phyloP scores from a whole-genome alignment of 1,284 basidiomycete genomes.

The Puccinia coronata region DNA sequence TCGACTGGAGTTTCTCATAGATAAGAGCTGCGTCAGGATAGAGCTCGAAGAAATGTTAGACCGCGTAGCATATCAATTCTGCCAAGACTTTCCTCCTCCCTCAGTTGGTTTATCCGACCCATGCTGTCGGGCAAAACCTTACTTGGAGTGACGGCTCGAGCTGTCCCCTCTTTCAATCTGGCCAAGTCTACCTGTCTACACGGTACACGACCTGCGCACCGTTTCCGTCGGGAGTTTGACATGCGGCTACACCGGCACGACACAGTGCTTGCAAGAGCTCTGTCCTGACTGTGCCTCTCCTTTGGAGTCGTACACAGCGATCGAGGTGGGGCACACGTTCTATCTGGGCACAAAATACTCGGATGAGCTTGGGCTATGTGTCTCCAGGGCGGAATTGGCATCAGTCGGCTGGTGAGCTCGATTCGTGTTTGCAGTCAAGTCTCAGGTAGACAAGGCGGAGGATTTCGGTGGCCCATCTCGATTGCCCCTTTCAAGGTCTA shows the following conservation, averaged over 20 bases:
- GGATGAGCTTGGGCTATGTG: slow-evolving; percentile 54
- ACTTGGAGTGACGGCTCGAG: slow-evolving; percentile 34
- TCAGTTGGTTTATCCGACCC: not conserved
- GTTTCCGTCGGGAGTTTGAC: not conserved
- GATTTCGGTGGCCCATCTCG: no score
- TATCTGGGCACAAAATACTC: slow-evolving; percentile 58
- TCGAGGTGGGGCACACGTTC: slow-evolving; percentile 60
- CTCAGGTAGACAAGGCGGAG: no score
- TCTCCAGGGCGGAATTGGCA: slow-evolving; percentile 48
- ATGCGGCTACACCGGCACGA: not conserved
- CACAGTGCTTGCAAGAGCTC: slow-evolving; percentile 51
- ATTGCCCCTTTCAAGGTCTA: no score
- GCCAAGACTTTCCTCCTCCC: not conserved
- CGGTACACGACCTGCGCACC: slow-evolving; percentile 35
- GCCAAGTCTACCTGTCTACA: slow-evolving; percentile 50
- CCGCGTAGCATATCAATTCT: slow-evolving; percentile 1
- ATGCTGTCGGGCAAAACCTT: not conserved
- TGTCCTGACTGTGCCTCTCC: slow-evolving; percentile 52
- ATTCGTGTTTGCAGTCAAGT: no score
- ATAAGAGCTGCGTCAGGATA: slow-evolving; percentile 50
- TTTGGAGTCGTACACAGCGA: slow-evolving; percentile 54
- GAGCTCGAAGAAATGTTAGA: slow-evolving; percentile 49
- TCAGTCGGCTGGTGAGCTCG: no score
- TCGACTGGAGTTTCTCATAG: slow-evolving; percentile 47
- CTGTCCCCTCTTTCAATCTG: slow-evolving; percentile 51